These are phyloP conservation scores for Babesia ovis DNA, from an alignment of 169 alveolate species.

Conservation along the genomic window DNA sequence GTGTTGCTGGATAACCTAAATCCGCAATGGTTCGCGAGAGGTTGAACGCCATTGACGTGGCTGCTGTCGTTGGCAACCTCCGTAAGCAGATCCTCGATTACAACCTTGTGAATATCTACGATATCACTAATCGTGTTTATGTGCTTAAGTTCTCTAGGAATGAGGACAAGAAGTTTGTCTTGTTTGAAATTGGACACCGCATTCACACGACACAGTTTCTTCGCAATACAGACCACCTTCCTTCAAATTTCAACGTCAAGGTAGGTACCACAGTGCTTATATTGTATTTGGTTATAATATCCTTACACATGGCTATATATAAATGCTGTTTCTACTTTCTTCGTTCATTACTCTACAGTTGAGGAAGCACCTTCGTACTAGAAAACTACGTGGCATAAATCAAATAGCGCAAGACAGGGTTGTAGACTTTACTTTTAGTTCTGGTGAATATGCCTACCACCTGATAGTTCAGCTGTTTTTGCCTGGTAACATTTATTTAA, in stretches of 20 bases:
- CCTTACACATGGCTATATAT: too few species aligned
- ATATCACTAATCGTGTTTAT: conserved; percentile 72
- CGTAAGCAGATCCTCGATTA: conserved; percentile 57
- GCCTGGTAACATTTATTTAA: conserved; percentile 90
- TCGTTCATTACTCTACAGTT: conserved; percentile 28
- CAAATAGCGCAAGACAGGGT: conserved; percentile 92
- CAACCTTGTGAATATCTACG: conserved; percentile 75
- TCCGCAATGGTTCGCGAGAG: conserved; percentile 72
- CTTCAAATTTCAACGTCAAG: conserved; percentile 78
- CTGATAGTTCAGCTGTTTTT: conserved; percentile 90
- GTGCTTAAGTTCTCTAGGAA: conserved; percentile 76
- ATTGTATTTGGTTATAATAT: too few species aligned
- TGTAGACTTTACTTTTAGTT: conserved; percentile 88
- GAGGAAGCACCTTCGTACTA: conserved; percentile 73
- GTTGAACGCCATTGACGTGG: conserved; percentile 77
- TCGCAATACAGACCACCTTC: conserved; percentile 72
- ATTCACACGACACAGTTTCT: conserved; percentile 76
- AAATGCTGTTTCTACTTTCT: too few species aligned
- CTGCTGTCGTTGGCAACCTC: conserved; percentile 67
- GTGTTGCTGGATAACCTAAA: neutral
- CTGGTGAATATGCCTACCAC: conserved; percentile 88
- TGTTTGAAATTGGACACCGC: conserved; percentile 75
- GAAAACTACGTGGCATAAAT: conserved; percentile 67
- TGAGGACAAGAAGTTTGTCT: conserved; percentile 71
- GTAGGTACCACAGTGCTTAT: conserved; percentile 7